phyloP scores from a whole-genome alignment of 306 rosid species.

The Vigna reflexopilosa region DNA sequence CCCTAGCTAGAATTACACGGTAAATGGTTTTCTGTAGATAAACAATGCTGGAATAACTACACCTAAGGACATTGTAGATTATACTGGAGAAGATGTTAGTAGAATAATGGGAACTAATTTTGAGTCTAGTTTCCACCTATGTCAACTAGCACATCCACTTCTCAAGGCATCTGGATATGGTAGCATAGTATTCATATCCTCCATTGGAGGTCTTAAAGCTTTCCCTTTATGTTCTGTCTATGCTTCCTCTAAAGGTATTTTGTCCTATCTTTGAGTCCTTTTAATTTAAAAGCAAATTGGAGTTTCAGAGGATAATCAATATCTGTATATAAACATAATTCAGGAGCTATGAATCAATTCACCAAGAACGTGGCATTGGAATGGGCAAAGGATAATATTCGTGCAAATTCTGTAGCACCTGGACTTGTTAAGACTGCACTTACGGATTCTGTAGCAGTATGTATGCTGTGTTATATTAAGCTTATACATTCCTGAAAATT shows the following conservation, averaged over 20 bases:
- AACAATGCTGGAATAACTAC: slow-evolving; percentile 47
- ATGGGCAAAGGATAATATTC: slow-evolving; percentile 54
- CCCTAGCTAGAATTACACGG: too few species aligned
- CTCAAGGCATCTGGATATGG: slow-evolving; percentile 47
- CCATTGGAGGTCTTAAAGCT: slow-evolving; percentile 42
- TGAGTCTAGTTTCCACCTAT: slow-evolving; percentile 43
- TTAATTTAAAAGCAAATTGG: neutral
- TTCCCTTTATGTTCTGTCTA: slow-evolving; percentile 49
- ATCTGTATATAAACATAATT: neutral
- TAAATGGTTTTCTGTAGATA: slow-evolving; percentile 33
- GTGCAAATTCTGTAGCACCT: slow-evolving; percentile 7
- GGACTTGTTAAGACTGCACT: slow-evolving; percentile 37
- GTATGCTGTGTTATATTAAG: neutral
- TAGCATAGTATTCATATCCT: slow-evolving; percentile 47
- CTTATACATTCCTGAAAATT: too few species aligned
- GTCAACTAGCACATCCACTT: slow-evolving; percentile 56
- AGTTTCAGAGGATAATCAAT: neutral
- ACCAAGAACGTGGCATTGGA: slow-evolving; percentile 63
- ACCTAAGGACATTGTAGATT: neutral
- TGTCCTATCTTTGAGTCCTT: neutral
- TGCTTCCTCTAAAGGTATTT: slow-evolving; percentile 68
- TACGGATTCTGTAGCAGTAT: neutral
- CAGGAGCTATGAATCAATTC: slow-evolving; percentile 62
- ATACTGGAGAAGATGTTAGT: slow-evolving; percentile 37
- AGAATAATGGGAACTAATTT: slow-evolving; percentile 45